These are phyloP conservation scores for Globisporangium viniferum DNA, from an alignment of 352 stramenopile genomes.

Conservation along the genomic window DNA sequence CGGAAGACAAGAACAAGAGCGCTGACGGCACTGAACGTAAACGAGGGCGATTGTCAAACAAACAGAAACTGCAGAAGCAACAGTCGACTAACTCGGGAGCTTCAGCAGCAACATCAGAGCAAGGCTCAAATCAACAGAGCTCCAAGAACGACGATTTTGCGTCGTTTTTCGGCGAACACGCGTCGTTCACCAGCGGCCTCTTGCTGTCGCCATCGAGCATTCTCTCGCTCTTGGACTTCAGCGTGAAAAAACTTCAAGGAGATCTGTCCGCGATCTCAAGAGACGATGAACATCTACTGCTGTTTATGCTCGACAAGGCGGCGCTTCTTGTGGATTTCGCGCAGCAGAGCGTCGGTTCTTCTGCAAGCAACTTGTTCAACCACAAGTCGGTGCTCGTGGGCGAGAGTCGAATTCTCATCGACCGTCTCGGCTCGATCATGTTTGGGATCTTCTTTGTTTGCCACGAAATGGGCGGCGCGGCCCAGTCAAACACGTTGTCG, in stretches of 20 bases:
- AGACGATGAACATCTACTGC: constrained; percentile 23
- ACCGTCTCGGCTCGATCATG: constrained; percentile 20
- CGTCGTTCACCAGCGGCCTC: constrained; percentile 15
- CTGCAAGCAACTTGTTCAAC: constrained; percentile 13
- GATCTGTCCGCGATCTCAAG: constrained; percentile 1
- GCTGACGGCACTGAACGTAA: constrained; percentile 12
- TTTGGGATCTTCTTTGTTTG: constrained; percentile 20
- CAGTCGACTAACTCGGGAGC: neutral
- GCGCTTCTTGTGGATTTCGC: constrained; percentile 13
- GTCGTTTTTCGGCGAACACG: constrained; percentile 20
- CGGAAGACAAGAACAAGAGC: constrained; percentile 9
- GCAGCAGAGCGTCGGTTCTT: constrained; percentile 10
- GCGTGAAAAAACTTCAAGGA: constrained; percentile 11
- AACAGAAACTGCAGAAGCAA: constrained; percentile 13
- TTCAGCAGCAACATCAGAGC: neutral
- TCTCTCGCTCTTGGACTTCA: constrained; percentile 14
- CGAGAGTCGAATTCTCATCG: constrained; percentile 16
- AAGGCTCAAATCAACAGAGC: neutral
- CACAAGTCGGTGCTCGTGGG: constrained; percentile 16
- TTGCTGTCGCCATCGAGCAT: constrained; percentile 20
- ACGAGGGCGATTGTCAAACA: constrained; percentile 13
- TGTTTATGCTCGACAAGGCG: constrained; percentile 20
- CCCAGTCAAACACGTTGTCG: neutral
- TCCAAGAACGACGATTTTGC: constrained; percentile 11
- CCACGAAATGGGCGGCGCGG: neutral